A percentile compares a stretch with the other conserved stretches of the same genome.
Evolutionary conservation across 164 flowering plant genomes (phyloP).

Genomic region (Paratinospora sagittata): DNA sequence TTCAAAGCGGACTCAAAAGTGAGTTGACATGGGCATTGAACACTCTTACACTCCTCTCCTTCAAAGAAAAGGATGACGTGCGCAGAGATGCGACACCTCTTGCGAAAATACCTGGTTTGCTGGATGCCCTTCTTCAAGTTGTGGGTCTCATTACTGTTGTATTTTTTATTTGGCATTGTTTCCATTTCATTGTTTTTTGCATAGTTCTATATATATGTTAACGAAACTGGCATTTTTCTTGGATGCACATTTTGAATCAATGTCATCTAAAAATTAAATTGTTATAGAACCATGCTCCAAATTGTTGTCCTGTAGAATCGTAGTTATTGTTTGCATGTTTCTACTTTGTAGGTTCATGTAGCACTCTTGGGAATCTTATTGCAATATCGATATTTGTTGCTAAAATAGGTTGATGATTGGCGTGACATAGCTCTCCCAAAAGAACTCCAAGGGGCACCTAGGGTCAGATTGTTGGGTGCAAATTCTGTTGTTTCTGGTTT

Average conservation of each 20-base stretch:
- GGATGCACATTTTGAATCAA: not conserved
- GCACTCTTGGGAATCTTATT: not conserved
- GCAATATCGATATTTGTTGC: not conserved
- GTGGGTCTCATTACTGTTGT: constrained; percentile 38
- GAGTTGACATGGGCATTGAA: constrained; percentile 95
- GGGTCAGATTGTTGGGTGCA: constrained; percentile 61
- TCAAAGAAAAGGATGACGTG: constrained; percentile 92
- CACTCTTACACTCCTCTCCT: constrained; percentile 90
- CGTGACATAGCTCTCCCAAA: constrained; percentile 88
- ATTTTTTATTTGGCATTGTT: not conserved
- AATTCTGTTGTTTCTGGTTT: constrained; percentile 77
- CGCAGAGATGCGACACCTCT: constrained; percentile 91
- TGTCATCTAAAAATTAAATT: not conserved
- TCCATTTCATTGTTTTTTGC: not conserved
- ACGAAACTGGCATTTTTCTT: no score
- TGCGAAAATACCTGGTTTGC: constrained; percentile 82
- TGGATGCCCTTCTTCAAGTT: constrained; percentile 96
- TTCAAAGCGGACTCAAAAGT: constrained; percentile 97
- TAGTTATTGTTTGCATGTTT: not conserved
- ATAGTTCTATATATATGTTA: not conserved
- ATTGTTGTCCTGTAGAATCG: not conserved
- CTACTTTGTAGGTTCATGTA: not conserved
- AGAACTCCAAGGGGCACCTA: constrained; percentile 44
- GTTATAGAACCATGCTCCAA: no score
- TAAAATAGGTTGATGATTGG: constrained; percentile 89